Evolutionary conservation across 805 yeast genomes (phyloP), one percentile per base, ranked within the genome.

Genomic region (Candida sakaeoensis): DNA sequence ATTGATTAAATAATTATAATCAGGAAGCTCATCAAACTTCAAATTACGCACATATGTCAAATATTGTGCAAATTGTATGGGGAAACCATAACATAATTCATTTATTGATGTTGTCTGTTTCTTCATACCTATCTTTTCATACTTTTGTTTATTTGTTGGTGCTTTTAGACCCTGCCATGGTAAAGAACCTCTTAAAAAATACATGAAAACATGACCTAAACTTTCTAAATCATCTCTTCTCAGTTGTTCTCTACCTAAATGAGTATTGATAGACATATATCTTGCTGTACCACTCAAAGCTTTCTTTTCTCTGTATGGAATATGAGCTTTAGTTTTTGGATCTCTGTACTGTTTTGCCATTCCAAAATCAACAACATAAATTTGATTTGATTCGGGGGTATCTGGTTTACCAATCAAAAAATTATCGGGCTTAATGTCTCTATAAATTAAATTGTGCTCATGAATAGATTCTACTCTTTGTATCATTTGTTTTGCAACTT

Each of bases 151-250:
- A 72, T 93, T 93, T 29, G 96, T 90, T 49, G 96, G 96, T 5
- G 99, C 99, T 63, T 93, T 91, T 51, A 93, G 74, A 18, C 99
- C 99, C 70, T 93, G 99, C 99, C 99, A 93, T 46, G 99, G 99
- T 55, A 93, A 72, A 43, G 87, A 86, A 33, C 99, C 99, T 53
- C 95, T 79, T 49, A 91, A 65, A 63, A 93, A 93, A 65, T 93
- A 93, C 71, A 93, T 85, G 57, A 93, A 88, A 7, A 93, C 99
- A 62, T 93, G 97, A 24, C 97, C 99, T 57, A 93, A 73, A 41
- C 95, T 87, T 68, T 93, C 99, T 57, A 93, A 75, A 65, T 93
- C 99, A 58, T 93, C 99, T 54, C 99, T 77, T 60, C 99, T 82
- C 54, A 87, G 81, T 70, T 93, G 99, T 63, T 93, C 99, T 54